phyloP scores from a whole-genome alignment of 108 stramenopile genomes.

The Aurantiochytrium sp. region DNA sequence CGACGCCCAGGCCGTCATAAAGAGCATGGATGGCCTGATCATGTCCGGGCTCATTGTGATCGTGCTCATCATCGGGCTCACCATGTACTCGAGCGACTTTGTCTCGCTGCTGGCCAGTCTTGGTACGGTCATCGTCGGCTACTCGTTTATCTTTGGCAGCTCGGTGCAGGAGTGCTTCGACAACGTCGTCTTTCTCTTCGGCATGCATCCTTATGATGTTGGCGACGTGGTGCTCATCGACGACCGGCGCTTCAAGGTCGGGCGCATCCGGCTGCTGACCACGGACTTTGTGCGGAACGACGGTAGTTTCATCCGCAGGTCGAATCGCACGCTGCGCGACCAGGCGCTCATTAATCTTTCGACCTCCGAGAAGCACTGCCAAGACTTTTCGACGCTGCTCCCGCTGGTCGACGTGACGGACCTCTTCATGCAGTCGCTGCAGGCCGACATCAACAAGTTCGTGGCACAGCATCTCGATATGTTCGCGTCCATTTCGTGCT shows the following conservation, averaged over 20 bases:
- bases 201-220: background rate
- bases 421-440: background rate
- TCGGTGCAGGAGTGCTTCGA: background rate
- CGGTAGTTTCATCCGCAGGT: background rate
- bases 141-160: background rate
- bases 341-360: background rate
- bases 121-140: background rate
- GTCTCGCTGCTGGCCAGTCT: background rate
- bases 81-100: conserved; percentile 12
- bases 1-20: background rate
- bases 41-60: background rate
- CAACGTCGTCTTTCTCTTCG: conserved; percentile 7
- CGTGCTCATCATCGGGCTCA: background rate
- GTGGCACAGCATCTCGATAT: background rate
- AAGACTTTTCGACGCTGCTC: background rate
- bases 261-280: background rate
- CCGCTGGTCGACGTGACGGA: background rate
- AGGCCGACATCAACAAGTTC: background rate
- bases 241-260: background rate
- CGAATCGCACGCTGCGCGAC: background rate
- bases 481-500: background rate
- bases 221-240: background rate
- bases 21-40: background rate
- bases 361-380: background rate
- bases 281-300: background rate